Evolutionary conservation across 257 asterid genomes (phyloP).

Genomic region (Salvia hispanica): DNA sequence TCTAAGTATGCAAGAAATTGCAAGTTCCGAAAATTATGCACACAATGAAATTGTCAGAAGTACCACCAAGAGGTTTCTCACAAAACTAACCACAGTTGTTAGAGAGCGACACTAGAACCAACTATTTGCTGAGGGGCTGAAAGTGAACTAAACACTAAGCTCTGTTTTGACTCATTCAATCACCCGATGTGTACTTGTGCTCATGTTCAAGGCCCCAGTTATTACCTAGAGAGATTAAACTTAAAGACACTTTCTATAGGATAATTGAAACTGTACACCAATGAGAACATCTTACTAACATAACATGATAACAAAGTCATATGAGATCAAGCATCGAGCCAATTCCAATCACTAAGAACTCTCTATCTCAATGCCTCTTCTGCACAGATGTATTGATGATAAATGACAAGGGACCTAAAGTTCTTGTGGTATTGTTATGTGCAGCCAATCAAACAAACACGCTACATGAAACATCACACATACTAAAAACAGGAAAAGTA

Average conservation of each 20-base stretch:
- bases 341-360: not conserved
- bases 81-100: not conserved
- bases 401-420: not conserved
- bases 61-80: not conserved
- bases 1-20: not conserved
- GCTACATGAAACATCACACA: conserved; percentile 3
- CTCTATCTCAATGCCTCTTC: conserved; percentile 3
- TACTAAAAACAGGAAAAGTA: conserved; percentile 8
- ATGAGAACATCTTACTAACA: not conserved
- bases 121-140: conserved; percentile 5
- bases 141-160: conserved; percentile 4
- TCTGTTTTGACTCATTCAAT: not conserved
- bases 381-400: conserved; percentile 1
- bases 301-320: not conserved
- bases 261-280: conserved; percentile 6
- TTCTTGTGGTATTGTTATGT: not conserved
- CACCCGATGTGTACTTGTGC: not conserved
- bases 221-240: not conserved
- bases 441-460: conserved; percentile 1
- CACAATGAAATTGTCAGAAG: conserved; percentile 1
- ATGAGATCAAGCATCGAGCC: not conserved
- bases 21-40: not conserved
- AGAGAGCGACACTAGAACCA: not conserved
- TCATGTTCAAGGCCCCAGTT: not conserved
- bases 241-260: not conserved